Base-by-base conservation (phyloP, 306 rosid species). In the Cyamopsis tetragonoloba region DNA sequence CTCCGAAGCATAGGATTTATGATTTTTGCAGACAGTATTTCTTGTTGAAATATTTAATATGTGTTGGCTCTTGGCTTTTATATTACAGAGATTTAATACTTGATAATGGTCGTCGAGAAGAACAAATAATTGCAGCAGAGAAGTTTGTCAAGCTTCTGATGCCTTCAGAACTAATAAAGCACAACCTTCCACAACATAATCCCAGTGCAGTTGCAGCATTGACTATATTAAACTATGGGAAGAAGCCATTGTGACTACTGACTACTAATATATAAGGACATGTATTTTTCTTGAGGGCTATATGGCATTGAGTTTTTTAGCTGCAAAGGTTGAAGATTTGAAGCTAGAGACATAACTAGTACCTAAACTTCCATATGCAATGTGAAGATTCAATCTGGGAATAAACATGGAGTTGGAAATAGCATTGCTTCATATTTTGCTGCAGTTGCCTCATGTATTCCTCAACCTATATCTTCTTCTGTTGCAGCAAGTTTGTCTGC, bases 181-280 rank as follows among this genome's bases (percentile, higher is more conserved):
- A 50, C 10, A 68, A 38, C 73, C 46, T 62, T 35, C 47, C 28
- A 35, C 69, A 42, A 6, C 79, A 38, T 76, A 58, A 65, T 23
- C 91, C 98, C 9, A 93, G 96, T 75, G 66, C 57, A 71, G 30
- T 86, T 72, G 98, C 97, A 67, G 98, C 97, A 53, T 73, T 70
- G 24, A 70, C 84, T 66, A 71, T 93, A 71, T 75, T 89, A 71
- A 68, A 73, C 80, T 59, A 85, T 57, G 66, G 46, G 58, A 82
- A 67, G 58, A 82, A 67, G 68, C 64, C 78, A 43, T 43, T 71
- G 49, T n/a, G n/a, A n/a, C n/a, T n/a, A n/a, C n/a, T n/a, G n/a
- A n/a, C n/a, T n/a, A 66, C 68, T 15, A 49, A 7, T 19, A 27
- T 53, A 38, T 39, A 32, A 10, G 48, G 17, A 22, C 54, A 37